These are phyloP conservation scores for Aspergillus olivimuriae DNA, from an alignment of 495 filamentous ascomycete species.

Conservation along the genomic window DNA sequence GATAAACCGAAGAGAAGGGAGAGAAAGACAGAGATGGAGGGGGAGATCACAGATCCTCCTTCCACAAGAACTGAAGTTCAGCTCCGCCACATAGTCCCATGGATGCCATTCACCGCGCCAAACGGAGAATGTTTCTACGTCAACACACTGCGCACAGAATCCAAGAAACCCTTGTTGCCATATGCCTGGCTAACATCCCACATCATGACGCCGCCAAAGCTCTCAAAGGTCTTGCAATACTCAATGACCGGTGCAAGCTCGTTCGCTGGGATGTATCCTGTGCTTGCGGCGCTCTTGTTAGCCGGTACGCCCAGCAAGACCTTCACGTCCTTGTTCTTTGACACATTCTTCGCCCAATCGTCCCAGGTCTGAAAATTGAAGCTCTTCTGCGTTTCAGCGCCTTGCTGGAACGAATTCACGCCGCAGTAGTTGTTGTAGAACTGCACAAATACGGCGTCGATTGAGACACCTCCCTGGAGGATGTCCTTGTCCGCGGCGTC, in stretches of 20 bases:
- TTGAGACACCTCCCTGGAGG: conserved; percentile 43
- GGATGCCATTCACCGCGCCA: too few species aligned
- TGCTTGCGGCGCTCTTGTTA: conserved; percentile 48
- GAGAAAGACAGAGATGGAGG: too few species aligned
- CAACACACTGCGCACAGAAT: conserved; percentile 27
- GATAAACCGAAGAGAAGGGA: too few species aligned
- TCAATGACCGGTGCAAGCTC: conserved; percentile 42
- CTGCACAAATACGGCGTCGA: conserved; percentile 64
- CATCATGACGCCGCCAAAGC: conserved; percentile 66
- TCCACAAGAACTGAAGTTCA: too few species aligned
- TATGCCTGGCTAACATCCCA: conserved; percentile 64
- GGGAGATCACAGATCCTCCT: too few species aligned
- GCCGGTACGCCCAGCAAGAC: conserved; percentile 63
- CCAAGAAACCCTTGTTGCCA: conserved; percentile 52
- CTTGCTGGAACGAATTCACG: conserved; percentile 42
- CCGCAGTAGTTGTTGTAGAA: conserved; percentile 76
- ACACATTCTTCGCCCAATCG: conserved; percentile 57
- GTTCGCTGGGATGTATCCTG: conserved; percentile 47
- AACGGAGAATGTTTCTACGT: conserved; percentile 5
- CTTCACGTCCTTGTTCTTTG: conserved; percentile 57
- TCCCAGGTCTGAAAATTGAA: conserved; percentile 72
- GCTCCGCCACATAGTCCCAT: too few species aligned
- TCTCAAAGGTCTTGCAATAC: conserved; percentile 47
- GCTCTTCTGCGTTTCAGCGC: conserved; percentile 41
- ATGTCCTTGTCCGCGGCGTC: conserved; percentile 53